phyloP scores from a whole-genome alignment of 768 basidiomycete genomes.

The Hemileccinum rubropunctum region DNA sequence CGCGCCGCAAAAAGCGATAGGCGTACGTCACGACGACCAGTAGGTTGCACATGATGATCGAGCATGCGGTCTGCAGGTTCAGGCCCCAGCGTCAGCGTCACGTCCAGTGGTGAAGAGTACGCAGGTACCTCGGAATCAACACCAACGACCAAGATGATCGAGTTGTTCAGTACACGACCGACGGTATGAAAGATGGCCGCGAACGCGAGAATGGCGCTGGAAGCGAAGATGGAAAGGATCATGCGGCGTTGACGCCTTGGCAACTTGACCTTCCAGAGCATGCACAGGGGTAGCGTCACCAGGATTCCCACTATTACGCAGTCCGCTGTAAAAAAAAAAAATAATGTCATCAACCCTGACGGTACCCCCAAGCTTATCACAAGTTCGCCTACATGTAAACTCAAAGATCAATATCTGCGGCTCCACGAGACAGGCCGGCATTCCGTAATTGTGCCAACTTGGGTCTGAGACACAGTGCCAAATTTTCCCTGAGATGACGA shows the following conservation, averaged over 20 bases:
- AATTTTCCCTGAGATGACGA: not conserved
- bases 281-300: constrained; percentile 11
- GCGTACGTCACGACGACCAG: constrained; percentile 16
- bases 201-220: constrained; percentile 13
- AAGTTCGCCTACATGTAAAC: constrained; percentile 4
- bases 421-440: not conserved
- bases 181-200: constrained; percentile 7
- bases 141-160: not conserved
- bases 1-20: constrained; percentile 6
- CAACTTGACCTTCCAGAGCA: constrained; percentile 18
- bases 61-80: constrained; percentile 2
- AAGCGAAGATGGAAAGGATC: constrained; percentile 17
- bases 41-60: constrained; percentile 16
- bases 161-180: not conserved
- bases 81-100: not conserved
- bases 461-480: constrained; percentile 4
- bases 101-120: not conserved
- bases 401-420: not conserved
- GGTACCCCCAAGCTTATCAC: not conserved
- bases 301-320: constrained; percentile 6
- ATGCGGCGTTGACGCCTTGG: constrained; percentile 12
- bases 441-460: constrained; percentile 2
- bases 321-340: constrained; percentile 2
- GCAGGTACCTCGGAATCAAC: constrained; percentile 7
- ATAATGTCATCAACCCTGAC: not conserved